Evolutionary conservation across 2,329 filamentous ascomycete species (phyloP).

Genomic region (Penicillium sp.): DNA sequence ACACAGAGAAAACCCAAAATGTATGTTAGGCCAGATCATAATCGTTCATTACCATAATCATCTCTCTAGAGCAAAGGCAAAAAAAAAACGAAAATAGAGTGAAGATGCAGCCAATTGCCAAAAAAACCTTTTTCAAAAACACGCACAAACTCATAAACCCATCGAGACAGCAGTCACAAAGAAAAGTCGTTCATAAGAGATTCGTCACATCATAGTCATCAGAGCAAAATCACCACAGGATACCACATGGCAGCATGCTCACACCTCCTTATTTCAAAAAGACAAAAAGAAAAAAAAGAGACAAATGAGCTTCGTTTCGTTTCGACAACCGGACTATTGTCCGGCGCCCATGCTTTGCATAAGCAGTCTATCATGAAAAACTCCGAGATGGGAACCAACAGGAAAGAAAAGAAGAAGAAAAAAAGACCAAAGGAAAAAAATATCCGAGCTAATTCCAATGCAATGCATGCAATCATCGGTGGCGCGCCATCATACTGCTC

Average conservation of each 20-base stretch:
- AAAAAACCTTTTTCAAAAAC: not conserved
- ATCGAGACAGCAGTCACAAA: slow-evolving; percentile 21
- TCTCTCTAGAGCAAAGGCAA: slow-evolving; percentile 26
- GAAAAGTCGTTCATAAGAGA: slow-evolving; percentile 33
- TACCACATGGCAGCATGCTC: not conserved
- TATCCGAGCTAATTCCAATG: not conserved
- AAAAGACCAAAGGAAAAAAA: slow-evolving; percentile 21
- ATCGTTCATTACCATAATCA: slow-evolving; percentile 32
- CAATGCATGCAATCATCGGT: slow-evolving; percentile 31
- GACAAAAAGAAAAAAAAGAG: slow-evolving; percentile 1
- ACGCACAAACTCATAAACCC: slow-evolving; percentile 8
- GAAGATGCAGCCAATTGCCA: slow-evolving; percentile 2
- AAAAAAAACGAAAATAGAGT: slow-evolving; percentile 2
- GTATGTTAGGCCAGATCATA: slow-evolving; percentile 18
- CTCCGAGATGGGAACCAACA: slow-evolving; percentile 2
- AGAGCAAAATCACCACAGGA: slow-evolving; percentile 14
- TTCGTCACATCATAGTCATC: slow-evolving; percentile 43
- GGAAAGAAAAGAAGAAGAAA: not conserved
- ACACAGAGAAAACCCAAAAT: slow-evolving; percentile 3
- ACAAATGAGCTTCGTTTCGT: slow-evolving; percentile 14
- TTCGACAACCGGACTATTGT: slow-evolving; percentile 10
- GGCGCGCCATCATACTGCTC: slow-evolving; percentile 43
- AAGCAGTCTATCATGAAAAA: slow-evolving; percentile 24
- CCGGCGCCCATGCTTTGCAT: slow-evolving; percentile 13
- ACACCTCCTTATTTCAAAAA: not conserved